Evolutionary conservation across 495 filamentous ascomycete species (phyloP).

Genomic region (Parmelia sp.): DNA sequence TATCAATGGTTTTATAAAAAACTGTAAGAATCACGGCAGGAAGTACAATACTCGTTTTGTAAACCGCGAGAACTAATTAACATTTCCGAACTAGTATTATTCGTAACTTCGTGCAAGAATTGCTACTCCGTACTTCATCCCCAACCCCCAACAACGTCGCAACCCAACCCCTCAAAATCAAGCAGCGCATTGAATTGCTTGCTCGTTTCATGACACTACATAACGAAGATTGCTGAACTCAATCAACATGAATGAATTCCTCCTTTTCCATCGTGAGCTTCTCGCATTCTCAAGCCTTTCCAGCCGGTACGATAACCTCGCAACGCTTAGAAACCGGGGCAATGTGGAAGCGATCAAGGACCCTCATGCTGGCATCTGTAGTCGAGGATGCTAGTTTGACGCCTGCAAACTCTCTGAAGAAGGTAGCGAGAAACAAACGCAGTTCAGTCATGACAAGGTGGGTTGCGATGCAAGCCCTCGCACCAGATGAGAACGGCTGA

Average conservation of each 20-base stretch:
- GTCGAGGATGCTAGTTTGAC: slow-evolving; percentile 16
- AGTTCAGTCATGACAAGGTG: slow-evolving; percentile 18
- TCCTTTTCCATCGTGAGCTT: neutral
- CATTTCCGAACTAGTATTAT: too few species aligned
- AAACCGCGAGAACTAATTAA: too few species aligned
- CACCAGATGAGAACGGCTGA: slow-evolving; percentile 18
- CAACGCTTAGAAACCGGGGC: slow-evolving; percentile 4
- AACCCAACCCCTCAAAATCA: too few species aligned
- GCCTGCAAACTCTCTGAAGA: slow-evolving; percentile 16
- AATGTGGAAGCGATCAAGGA: slow-evolving; percentile 19
- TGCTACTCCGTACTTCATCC: too few species aligned
- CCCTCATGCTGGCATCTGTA: slow-evolving; percentile 14
- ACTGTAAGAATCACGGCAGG: too few species aligned
- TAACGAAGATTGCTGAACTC: neutral
- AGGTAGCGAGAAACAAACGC: slow-evolving; percentile 12
- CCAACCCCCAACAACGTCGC: too few species aligned
- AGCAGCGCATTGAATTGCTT: neutral
- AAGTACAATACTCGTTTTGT: too few species aligned
- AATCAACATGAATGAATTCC: neutral
- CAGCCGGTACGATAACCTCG: slow-evolving; percentile 4
- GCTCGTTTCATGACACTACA: neutral
- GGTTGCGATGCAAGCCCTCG: slow-evolving; percentile 14
- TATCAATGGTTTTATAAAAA: too few species aligned
- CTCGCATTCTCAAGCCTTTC: slow-evolving; percentile 9
- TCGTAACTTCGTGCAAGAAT: too few species aligned